Evolutionary conservation across 1,139 yeast genomes (phyloP).

Genomic region (Diutina siamensis): DNA sequence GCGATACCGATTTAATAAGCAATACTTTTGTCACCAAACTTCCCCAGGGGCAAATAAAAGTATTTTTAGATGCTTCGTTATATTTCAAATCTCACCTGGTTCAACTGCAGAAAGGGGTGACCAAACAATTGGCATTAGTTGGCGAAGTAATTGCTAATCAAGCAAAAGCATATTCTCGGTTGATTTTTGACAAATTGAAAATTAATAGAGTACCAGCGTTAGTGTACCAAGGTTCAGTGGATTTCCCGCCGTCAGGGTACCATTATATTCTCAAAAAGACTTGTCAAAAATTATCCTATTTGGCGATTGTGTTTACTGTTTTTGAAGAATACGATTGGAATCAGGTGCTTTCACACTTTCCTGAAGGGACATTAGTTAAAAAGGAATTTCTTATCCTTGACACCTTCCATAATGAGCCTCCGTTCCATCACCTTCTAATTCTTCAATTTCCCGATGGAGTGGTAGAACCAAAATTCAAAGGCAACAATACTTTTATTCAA

Average conservation of each 20-base stretch:
- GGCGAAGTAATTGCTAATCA: background rate
- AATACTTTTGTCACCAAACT: conserved; percentile 2
- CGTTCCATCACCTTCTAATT: background rate
- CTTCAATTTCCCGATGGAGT: background rate
- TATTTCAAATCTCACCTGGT: background rate
- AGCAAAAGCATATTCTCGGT: background rate
- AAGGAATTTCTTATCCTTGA: background rate
- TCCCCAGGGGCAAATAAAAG: background rate
- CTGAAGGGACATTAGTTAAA: background rate
- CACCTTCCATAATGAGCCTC: background rate
- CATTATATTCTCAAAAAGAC: background rate
- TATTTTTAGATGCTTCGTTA: background rate
- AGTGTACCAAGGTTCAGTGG: background rate
- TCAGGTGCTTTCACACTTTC: background rate
- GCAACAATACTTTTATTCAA: background rate
- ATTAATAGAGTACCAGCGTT: conserved; percentile 1
- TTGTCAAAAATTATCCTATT: background rate
- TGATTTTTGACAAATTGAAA: background rate
- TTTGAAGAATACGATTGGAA: background rate
- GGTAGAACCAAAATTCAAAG: background rate
- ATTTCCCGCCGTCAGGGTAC: background rate
- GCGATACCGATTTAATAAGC: background rate
- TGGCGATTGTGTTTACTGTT: conserved; percentile 1
- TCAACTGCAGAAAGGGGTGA: background rate
- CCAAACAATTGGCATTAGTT: background rate